A percentile compares a stretch with the other conserved stretches of the same genome.
Conservation (phyloP, 306 rosid genomes). For the Gillenia trifoliata region DNA sequence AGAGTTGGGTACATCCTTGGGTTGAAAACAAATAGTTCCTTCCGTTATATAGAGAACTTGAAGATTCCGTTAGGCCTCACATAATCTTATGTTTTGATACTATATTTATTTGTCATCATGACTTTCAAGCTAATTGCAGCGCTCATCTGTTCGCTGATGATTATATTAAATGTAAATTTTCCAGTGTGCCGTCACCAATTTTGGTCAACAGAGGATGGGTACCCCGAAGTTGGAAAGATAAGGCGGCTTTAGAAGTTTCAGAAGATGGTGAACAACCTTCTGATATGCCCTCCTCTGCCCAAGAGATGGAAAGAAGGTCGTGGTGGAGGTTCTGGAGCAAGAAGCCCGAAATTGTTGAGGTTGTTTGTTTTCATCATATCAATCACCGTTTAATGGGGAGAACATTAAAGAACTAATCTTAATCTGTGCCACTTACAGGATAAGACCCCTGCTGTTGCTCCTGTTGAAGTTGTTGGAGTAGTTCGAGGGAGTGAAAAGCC, state of each 20-base stretch:
- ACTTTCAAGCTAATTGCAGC: not conserved
- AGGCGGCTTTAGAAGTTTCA: constrained; percentile 34
- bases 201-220: constrained; percentile 97
- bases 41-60: not conserved
- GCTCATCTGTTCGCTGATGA: constrained; percentile 19
- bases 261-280: constrained; percentile 32
- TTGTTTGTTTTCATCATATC: constrained; percentile 20
- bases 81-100: not conserved
- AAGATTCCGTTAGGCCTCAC: not conserved
- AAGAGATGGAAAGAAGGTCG: constrained; percentile 41
- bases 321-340: constrained; percentile 91
- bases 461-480: constrained; percentile 63
- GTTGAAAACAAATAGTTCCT: not conserved
- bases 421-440: constrained; percentile 44
- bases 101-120: not conserved
- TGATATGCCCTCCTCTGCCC: constrained; percentile 28
- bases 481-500: constrained; percentile 94
- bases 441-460: constrained; percentile 36
- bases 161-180: constrained; percentile 16
- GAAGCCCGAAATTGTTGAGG: constrained; percentile 47
- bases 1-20: not conserved
- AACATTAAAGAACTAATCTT: constrained; percentile 11
- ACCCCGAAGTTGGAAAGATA: constrained; percentile 88
- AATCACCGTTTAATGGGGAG: constrained; percentile 7
- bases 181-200: constrained; percentile 62